A percentile compares a stretch with the other conserved stretches of the same genome.
Conservation (phyloP, 2,329 filamentous ascomycete species). For the Endocalyx cinctus region DNA sequence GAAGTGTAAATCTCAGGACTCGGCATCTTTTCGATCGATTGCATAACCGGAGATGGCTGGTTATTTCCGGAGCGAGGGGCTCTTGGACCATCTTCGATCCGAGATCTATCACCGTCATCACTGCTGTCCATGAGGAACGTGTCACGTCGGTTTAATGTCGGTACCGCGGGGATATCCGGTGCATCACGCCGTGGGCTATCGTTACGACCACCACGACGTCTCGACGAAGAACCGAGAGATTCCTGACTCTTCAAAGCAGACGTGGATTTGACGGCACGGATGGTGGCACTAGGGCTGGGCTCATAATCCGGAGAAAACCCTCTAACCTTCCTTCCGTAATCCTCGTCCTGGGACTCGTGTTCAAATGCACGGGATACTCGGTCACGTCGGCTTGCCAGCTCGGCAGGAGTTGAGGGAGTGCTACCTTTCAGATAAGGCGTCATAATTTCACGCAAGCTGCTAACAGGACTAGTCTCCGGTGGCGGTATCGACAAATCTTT, state of each 20-base stretch:
- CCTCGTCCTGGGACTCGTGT: slow-evolving; percentile 20
- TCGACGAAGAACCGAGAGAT: slow-evolving; percentile 8
- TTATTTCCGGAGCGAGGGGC: background rate
- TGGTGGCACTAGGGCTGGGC: slow-evolving; percentile 66
- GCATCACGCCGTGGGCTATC: slow-evolving; percentile 20
- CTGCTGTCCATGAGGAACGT: slow-evolving; percentile 49
- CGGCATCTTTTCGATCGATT: slow-evolving; percentile 8
- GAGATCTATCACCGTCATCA: slow-evolving; percentile 35
- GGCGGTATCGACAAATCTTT: slow-evolving; percentile 25
- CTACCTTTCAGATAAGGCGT: slow-evolving; percentile 63
- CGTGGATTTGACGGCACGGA: slow-evolving; percentile 55
- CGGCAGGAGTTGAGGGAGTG: slow-evolving; percentile 11
- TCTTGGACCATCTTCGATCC: slow-evolving; percentile 2
- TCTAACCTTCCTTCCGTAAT: slow-evolving; percentile 36
- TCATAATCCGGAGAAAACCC: slow-evolving; percentile 75
- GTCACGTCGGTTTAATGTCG: slow-evolving; percentile 23
- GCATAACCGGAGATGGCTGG: slow-evolving; percentile 6
- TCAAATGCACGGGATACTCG: slow-evolving; percentile 16
- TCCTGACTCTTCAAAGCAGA: slow-evolving; percentile 29
- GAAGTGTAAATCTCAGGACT: background rate
- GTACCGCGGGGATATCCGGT: slow-evolving; percentile 19
- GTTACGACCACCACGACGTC: slow-evolving; percentile 16
- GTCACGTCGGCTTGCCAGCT: slow-evolving; percentile 18
- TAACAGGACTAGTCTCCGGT: slow-evolving; percentile 59
- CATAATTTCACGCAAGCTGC: slow-evolving; percentile 82